A percentile compares a stretch with the other conserved stretches of the same genome.
These are phyloP conservation scores for Tetrahymena thermophila DNA, from an alignment of 73 alveolate genomes.

Conservation along the genomic window DNA sequence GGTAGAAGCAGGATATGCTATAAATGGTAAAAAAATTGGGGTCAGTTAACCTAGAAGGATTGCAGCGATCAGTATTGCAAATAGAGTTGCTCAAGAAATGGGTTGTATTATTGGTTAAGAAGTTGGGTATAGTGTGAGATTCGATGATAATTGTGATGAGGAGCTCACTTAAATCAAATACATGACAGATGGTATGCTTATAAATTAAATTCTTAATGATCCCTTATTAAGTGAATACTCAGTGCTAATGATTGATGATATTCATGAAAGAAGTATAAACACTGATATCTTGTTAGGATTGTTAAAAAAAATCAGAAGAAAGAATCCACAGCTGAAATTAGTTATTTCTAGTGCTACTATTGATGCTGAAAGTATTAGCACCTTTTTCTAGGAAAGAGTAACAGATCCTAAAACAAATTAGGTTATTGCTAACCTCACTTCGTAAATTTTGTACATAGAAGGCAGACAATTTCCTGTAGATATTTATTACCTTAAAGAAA, in stretches of 20 bases:
- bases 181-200: slow-evolving; percentile 92
- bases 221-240: slow-evolving; percentile 74
- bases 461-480: slow-evolving; percentile 64
- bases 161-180: slow-evolving; percentile 75
- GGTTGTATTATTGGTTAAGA: slow-evolving; percentile 70
- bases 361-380: slow-evolving; percentile 55
- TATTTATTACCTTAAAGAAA: slow-evolving; percentile 50
- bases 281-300: slow-evolving; percentile 84
- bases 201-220: slow-evolving; percentile 75
- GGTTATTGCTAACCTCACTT: slow-evolving; percentile 2
- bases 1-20: slow-evolving; percentile 72
- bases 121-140: slow-evolving; percentile 89
- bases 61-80: slow-evolving; percentile 82
- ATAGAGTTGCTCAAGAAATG: slow-evolving; percentile 78
- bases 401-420: not conserved
- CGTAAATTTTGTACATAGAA: slow-evolving; percentile 35
- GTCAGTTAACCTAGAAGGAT: slow-evolving; percentile 79
- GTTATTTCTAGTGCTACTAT: slow-evolving; percentile 86
- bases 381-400: slow-evolving; percentile 50
- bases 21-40: slow-evolving; percentile 58
- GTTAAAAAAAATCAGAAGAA: slow-evolving; percentile 63
- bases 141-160: slow-evolving; percentile 66
- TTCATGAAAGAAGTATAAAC: slow-evolving; percentile 82
- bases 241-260: slow-evolving; percentile 83
- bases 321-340: slow-evolving; percentile 72